Conservation (phyloP, 75 land plant genomes). For the Cunninghamia lanceolata region DNA sequence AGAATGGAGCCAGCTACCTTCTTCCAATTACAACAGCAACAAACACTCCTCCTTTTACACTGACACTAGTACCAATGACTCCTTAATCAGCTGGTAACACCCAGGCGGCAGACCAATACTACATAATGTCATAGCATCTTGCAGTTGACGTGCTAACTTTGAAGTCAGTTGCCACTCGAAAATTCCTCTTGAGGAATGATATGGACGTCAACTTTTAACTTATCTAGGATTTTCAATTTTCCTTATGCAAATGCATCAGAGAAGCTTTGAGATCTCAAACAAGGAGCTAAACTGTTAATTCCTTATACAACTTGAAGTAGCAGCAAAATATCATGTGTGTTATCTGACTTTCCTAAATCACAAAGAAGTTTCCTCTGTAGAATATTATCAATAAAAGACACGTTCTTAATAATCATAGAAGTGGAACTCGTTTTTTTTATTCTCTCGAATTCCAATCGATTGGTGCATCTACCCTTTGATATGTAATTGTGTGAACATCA, state of each 20-base stretch:
- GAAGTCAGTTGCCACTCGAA: conserved; percentile 65
- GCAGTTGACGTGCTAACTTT: too few relatives aligned
- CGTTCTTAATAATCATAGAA: conserved; percentile 22
- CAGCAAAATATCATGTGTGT: too few relatives aligned
- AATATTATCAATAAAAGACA: conserved; percentile 39
- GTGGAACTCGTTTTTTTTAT: background rate
- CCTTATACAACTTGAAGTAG: conserved; percentile 69
- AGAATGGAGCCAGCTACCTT: too few relatives aligned
- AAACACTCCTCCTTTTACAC: too few relatives aligned
- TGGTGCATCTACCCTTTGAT: conserved; percentile 23
- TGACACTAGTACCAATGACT: too few relatives aligned
- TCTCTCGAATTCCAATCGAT: background rate
- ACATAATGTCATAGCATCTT: too few relatives aligned
- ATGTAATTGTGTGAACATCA: too few relatives aligned
- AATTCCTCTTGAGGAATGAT: conserved; percentile 61
- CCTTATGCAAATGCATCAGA: conserved; percentile 64
- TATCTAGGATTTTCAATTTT: conserved; percentile 38
- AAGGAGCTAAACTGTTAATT: conserved; percentile 49
- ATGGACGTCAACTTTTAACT: conserved; percentile 28
- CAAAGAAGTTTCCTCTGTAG: conserved; percentile 51
- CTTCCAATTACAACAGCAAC: too few relatives aligned
- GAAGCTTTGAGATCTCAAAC: conserved; percentile 43
- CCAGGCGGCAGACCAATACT: too few relatives aligned
- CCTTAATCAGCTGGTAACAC: too few relatives aligned
- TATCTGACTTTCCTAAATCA: conserved; percentile 53